Evolutionary conservation across 2,329 filamentous ascomycete species (phyloP).

Genomic region (Diplodia scrobiculata): DNA sequence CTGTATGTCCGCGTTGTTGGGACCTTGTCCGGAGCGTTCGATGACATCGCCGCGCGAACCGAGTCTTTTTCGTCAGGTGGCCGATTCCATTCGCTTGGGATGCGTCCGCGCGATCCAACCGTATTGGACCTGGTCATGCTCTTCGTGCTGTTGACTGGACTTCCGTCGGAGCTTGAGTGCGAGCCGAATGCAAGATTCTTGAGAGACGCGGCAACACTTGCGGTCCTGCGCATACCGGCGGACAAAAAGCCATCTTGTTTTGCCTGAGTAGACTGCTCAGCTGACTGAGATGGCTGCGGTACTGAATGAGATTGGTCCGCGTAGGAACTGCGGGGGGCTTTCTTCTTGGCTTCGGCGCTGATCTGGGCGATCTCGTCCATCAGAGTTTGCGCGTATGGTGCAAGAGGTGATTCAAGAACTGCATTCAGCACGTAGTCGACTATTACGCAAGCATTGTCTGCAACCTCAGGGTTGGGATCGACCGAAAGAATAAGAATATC

Average conservation of each 20-base stretch:
- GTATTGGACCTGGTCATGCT: constrained; percentile 22
- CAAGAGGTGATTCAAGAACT: constrained; percentile 75
- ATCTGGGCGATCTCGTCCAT: constrained; percentile 68
- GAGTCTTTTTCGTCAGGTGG: constrained; percentile 77
- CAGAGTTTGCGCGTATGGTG: constrained; percentile 66
- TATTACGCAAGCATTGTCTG: constrained; percentile 79
- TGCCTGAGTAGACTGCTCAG: constrained; percentile 53
- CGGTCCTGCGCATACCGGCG: constrained; percentile 62
- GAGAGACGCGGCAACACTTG: constrained; percentile 65
- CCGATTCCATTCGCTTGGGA: constrained; percentile 61
- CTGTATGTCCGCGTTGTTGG: constrained; percentile 78
- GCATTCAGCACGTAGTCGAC: constrained; percentile 82
- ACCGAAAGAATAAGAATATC: constrained; percentile 87
- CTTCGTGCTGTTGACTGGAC: constrained; percentile 33
- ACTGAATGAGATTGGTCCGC: constrained; percentile 47
- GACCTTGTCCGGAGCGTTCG: constrained; percentile 73
- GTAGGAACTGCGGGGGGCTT: constrained; percentile 52
- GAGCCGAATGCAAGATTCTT: constrained; percentile 60
- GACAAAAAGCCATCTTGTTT: constrained; percentile 65
- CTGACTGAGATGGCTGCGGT: constrained; percentile 47
- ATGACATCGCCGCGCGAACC: constrained; percentile 61
- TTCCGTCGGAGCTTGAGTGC: constrained; percentile 36
- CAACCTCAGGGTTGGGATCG: constrained; percentile 91
- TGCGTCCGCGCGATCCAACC: constrained; percentile 50
- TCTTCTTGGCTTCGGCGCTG: constrained; percentile 41